Conservation (phyloP, 257 asterid genomes). For the Nicotiana noctiflora region DNA sequence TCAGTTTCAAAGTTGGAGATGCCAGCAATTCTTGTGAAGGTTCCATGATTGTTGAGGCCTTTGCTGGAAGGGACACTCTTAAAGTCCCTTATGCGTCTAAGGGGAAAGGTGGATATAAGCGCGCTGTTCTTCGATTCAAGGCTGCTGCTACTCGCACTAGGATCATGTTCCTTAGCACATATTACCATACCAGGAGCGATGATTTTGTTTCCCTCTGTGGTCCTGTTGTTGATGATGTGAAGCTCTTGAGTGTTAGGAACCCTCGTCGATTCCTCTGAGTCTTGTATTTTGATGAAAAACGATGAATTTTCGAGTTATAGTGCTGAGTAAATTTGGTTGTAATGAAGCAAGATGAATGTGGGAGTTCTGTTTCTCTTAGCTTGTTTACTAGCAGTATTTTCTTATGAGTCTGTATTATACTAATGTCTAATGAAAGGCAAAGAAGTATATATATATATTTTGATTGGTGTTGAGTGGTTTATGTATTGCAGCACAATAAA, state of each 20-base stretch:
- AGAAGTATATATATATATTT: not conserved
- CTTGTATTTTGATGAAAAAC: not conserved
- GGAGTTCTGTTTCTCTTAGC: not conserved
- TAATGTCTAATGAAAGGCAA: constrained; percentile 9
- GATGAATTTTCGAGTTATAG: not conserved
- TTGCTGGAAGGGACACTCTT: constrained; percentile 65
- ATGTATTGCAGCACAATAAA: not conserved
- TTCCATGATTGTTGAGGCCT: constrained; percentile 90
- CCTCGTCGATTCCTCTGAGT: constrained; percentile 39
- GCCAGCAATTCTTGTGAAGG: constrained; percentile 87
- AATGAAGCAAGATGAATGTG: not conserved
- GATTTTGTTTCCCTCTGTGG: constrained; percentile 92
- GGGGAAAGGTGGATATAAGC: constrained; percentile 88
- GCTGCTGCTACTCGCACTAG: constrained; percentile 56
- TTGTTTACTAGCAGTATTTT: not conserved
- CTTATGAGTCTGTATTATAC: not conserved
- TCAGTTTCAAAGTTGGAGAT: constrained; percentile 77
- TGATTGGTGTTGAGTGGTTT: not conserved
- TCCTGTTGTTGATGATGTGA: constrained; percentile 78
- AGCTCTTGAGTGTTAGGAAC: constrained; percentile 63
- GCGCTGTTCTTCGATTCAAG: constrained; percentile 63
- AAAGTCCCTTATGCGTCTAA: constrained; percentile 74
- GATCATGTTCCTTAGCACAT: constrained; percentile 82
- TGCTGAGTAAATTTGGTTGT: not conserved
- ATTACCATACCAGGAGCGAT: constrained; percentile 76